Base-by-base conservation (phyloP, 176 grass and related monocot species). In the Eleusine indica region DNA sequence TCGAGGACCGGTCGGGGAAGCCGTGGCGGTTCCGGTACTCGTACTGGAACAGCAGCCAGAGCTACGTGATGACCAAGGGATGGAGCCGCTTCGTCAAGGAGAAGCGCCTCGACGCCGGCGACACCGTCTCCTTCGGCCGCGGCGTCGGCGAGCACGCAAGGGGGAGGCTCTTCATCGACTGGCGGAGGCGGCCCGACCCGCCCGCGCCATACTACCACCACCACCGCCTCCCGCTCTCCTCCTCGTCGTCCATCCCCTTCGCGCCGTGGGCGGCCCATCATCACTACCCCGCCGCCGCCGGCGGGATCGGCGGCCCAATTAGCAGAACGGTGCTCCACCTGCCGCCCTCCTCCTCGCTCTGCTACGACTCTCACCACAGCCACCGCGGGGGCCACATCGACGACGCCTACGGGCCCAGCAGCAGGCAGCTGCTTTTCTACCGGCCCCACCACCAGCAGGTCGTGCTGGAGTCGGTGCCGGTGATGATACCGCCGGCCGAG, bases 1-100 rank as follows among this genome's bases (percentile, higher is more conserved):
- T 99, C 78, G 93, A 99, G 89, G 96, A 99, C 83, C 86, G 96
- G 41, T 82, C 91, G 3, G 96, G 96, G 5, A 99, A 99, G 87
- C 89, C 91, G 2, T 99, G 96, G 96, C 89, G 93, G 8, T 99
- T 99, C 87, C 96, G 96, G 58, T 99, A 99, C 89, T 99, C 96
- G 61, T 99, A 99, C 86, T 99, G 96, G 96, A 99, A 99, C 89
- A 99, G 96, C 87, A 99, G 96, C 86, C 96, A 99, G 96, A 99
- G 96, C 89, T 99, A 99, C 86, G 96, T 99, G 7, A 99, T 96
- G 93, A 99, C 96, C 69, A 99, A 99, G 68, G 96, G 96, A 0
- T 99, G 96, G 96, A 99, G 96, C 88, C 91, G 96, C n/a, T 99
- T 99, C 74, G 96, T 99, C 80, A 99, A 99, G 89, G 96, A 99